Evolutionary conservation across 2,329 filamentous ascomycete species (phyloP), one percentile per base, ranked within the genome.

Genomic region (Fusarium fracticaudum): DNA sequence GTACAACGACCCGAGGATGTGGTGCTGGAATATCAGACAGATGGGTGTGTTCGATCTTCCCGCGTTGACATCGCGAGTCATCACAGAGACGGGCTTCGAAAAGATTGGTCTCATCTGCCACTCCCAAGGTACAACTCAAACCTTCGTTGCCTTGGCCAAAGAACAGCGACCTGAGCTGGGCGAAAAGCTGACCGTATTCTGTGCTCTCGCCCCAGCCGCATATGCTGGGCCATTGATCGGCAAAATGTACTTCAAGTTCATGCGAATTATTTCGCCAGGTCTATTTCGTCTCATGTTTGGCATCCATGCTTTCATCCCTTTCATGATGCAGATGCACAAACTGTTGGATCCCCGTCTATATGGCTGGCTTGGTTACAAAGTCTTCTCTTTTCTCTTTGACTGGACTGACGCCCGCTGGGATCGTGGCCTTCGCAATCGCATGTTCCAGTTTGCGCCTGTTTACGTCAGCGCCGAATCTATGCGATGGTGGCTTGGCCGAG

Each of bases 11-110:
- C 95, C 96, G 4, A 90, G 95, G 37, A 97, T 98, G 94, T 98
- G 96, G 96, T 91, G 92, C 45, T 98, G 96, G 96, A 97, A 97
- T 75, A 97, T 98, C 63, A 90, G 94, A 0, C 94, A 98, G 79
- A 97, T 98, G 93, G 96, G 95, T 8, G 92, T 95, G 2, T 90
- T 97, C 79, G 96, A 98, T 80, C 87, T 98, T 6, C 89, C 95
- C 0, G 95, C 95, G 0, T 87, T 98, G 40, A 89, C 93, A 3
- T 94, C 92, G 0, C 91, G 94, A 11, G 94, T 98, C 3, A 87
- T 98, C 5, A 88, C 87, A 44, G 93, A 97, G 83, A 98, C 95
- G 0, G 92, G 93, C 0, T 98, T 97, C 78, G 86, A 90, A 22
- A 96, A 96, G 80, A 86, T 98, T 9, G 95, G 92, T 0, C 88